A percentile compares a stretch with the other conserved stretches of the same genome.
phyloP scores from a whole-genome alignment of 148 eudicot species.

The Vaccinium darrowii region DNA sequence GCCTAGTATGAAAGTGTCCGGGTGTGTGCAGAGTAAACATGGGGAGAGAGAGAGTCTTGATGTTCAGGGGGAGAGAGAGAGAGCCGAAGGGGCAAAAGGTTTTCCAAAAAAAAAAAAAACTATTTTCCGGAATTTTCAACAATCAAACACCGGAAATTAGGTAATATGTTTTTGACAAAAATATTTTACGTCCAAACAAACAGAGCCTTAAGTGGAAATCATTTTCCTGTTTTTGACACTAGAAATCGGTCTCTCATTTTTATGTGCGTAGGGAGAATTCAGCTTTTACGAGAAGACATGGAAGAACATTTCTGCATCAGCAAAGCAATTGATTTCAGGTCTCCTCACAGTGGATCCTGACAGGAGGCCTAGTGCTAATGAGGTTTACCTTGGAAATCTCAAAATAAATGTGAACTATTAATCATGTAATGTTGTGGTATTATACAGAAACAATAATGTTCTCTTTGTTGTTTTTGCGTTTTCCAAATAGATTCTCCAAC shows the following conservation, averaged over 20 bases:
- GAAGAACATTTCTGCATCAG: conserved; percentile 54
- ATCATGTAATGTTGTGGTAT: neutral
- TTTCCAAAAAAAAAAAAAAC: too few species aligned
- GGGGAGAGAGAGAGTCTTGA: too few species aligned
- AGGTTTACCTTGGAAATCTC: conserved; percentile 20
- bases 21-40: too few species aligned
- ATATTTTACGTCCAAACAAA: too few species aligned
- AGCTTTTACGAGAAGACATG: conserved; percentile 55
- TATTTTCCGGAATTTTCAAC: too few species aligned
- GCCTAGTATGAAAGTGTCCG: too few species aligned
- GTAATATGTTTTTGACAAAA: too few species aligned
- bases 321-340: conserved; percentile 44
- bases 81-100: too few species aligned
- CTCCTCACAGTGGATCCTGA: conserved; percentile 44
- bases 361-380: conserved; percentile 43
- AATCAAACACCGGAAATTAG: too few species aligned
- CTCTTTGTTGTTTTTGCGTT: neutral
- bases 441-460: neutral
- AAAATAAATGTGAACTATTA: neutral
- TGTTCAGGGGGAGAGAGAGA: too few species aligned
- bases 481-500: conserved; percentile 34
- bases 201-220: neutral
- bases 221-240: neutral
- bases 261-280: conserved; percentile 36
- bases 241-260: neutral